These are phyloP conservation scores for Saxispiralis lemnorum DNA, from an alignment of 495 filamentous ascomycete genomes.

Conservation along the genomic window DNA sequence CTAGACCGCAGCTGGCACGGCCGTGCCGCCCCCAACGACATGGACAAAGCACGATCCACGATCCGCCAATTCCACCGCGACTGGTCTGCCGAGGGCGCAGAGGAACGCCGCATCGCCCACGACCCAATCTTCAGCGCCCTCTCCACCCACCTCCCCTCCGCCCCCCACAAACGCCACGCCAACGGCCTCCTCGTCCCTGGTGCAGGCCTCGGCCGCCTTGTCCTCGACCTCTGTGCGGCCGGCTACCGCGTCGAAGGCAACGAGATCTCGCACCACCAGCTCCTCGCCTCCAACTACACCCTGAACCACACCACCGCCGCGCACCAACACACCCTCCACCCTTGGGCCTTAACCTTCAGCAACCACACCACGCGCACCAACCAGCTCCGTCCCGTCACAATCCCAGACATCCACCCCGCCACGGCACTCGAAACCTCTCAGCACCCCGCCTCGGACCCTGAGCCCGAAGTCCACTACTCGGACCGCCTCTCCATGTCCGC, in stretches of 20 bases:
- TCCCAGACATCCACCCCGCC: constrained; percentile 65
- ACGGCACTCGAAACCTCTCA: constrained; percentile 27
- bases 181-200: constrained; percentile 71
- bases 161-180: constrained; percentile 14
- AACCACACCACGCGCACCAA: constrained; percentile 54
- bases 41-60: constrained; percentile 81
- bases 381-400: constrained; percentile 48
- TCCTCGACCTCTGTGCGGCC: constrained; percentile 62
- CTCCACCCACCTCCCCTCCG: constrained; percentile 31
- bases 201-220: constrained; percentile 70
- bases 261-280: constrained; percentile 86
- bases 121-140: constrained; percentile 50
- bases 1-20: constrained; percentile 38
- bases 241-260: constrained; percentile 76
- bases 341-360: constrained; percentile 64
- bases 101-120: constrained; percentile 61
- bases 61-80: constrained; percentile 88
- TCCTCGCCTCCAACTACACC: constrained; percentile 72
- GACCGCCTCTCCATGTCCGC: constrained; percentile 72
- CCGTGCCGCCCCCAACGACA: constrained; percentile 45
- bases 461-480: constrained; percentile 16
- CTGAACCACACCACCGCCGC: constrained; percentile 50
- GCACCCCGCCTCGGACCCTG: constrained; percentile 9
- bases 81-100: constrained; percentile 64
- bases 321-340: constrained; percentile 41